Conservation (phyloP, 78 protist species). For the Creolimax fragrantissima region DNA sequence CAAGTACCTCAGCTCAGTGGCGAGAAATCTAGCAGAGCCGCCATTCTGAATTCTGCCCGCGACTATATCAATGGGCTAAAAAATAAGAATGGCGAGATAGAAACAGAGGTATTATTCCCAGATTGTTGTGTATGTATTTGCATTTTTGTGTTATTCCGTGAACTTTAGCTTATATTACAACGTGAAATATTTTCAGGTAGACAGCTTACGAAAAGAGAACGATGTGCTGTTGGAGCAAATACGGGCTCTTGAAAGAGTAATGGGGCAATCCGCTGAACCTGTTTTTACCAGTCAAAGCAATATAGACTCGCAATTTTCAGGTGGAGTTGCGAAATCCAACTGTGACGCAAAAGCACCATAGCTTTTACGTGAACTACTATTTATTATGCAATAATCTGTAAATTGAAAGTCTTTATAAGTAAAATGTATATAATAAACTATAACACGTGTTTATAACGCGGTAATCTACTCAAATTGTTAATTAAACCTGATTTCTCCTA, state of each 20-base stretch:
- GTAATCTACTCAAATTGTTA: too few species aligned
- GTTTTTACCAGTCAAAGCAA: too few species aligned
- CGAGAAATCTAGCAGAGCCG: slow-evolving; percentile 20
- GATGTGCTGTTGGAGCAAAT: background rate
- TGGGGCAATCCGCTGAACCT: background rate
- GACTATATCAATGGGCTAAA: background rate
- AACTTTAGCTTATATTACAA: background rate
- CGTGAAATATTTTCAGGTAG: background rate
- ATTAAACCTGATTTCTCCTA: too few species aligned
- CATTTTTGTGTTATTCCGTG: background rate
- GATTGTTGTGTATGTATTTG: background rate
- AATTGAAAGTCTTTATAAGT: too few species aligned
- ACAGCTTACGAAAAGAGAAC: background rate
- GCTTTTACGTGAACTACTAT: too few species aligned
- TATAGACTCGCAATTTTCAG: too few species aligned
- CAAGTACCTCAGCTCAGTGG: slow-evolving; percentile 12
- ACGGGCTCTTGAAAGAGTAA: background rate
- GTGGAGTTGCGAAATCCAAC: too few species aligned
- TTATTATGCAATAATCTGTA: too few species aligned
- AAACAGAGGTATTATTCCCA: background rate
- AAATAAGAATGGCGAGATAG: background rate
- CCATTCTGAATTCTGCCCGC: slow-evolving; percentile 12
- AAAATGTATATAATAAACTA: too few species aligned
- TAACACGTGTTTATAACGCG: too few species aligned
- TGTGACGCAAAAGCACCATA: too few species aligned